phyloP scores from a whole-genome alignment of 2,329 filamentous ascomycete genomes.

The Ceratocystis cubensis region DNA sequence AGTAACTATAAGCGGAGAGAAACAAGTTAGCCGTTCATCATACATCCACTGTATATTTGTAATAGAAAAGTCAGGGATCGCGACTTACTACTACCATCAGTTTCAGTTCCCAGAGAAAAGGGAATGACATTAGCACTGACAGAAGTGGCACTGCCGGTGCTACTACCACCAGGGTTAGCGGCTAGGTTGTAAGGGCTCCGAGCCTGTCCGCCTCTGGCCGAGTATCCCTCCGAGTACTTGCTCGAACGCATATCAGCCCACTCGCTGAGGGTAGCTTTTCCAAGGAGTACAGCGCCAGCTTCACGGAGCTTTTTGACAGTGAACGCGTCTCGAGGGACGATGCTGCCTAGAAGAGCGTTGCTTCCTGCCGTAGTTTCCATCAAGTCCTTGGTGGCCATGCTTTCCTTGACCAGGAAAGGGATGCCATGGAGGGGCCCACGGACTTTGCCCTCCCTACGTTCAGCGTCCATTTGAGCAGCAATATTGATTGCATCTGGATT shows the following conservation, averaged over 20 bases:
- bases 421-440: constrained; percentile 61
- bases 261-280: constrained; percentile 58
- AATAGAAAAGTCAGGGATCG: background rate
- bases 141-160: constrained; percentile 51
- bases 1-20: constrained; percentile 39
- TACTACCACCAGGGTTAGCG: constrained; percentile 55
- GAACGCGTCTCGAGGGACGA: constrained; percentile 54
- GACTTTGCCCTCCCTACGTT: constrained; percentile 43
- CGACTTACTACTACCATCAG: constrained; percentile 47
- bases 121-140: constrained; percentile 51
- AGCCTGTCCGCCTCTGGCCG: constrained; percentile 49
- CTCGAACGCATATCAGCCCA: constrained; percentile 62
- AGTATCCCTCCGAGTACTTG: constrained; percentile 57
- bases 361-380: constrained; percentile 65
- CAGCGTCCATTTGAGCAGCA: constrained; percentile 46
- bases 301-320: constrained; percentile 49
- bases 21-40: background rate
- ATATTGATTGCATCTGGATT: constrained; percentile 57
- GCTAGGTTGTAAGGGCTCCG: constrained; percentile 57
- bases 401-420: constrained; percentile 64
- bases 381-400: constrained; percentile 54
- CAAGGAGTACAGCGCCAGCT: constrained; percentile 56
- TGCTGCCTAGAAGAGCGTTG: constrained; percentile 51
- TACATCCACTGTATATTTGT: background rate
- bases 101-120: constrained; percentile 61